Base-by-base conservation (phyloP, 2,329 filamentous ascomycete genomes). In the Sodiomyces alkalinus region DNA sequence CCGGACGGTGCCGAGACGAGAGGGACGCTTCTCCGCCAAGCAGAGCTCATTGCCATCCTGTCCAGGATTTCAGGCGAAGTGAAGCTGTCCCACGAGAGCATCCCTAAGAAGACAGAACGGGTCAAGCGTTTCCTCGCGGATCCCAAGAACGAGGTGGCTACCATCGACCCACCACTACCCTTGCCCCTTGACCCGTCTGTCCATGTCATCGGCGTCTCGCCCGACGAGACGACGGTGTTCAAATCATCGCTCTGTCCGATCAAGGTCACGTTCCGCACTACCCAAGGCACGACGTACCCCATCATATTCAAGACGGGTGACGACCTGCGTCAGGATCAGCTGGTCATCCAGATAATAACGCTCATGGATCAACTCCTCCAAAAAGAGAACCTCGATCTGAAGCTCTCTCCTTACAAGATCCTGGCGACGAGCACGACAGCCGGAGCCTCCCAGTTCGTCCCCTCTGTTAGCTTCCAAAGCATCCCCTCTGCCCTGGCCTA, bases 291-390 rank as follows among this genome's bases (percentile, higher is more conserved):
- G 21, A 79, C 76, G 34, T 98, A 96, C 47, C 79, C 87, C 7
- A 80, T 98, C 38, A 79, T 96, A 29, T 98, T 98, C 69, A 98
- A 98, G 53, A 85, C 85, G 1, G 90, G 90, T 19, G 90, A 98
- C 47, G 90, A 98, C 48, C 63, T 98, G 28, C 80, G 90, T 10
- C 90, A 98, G 53, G 90, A 98, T 46, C 90, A 98, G 48, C 70
- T 98, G 3, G 87, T 98, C 19, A 92, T 98, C 30, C 90, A 74
- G 45, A 38, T 96, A 45, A 94, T 98, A 49, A 92, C 83, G 0
- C 67, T 98, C 11, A 98, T 98, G 90, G 90, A 98, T 44, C 81
- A 87, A 33, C 70, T 98, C 2, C 66, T 98, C 4, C 81, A 82
- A 34, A 94, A 96, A 46, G 90, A 98, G 48, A 96, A 98, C 36